A percentile compares a stretch with the other conserved stretches of the same genome.
Evolutionary conservation across 306 rosid species (phyloP).

Genomic region (Pterocarpus macrocarpus): DNA sequence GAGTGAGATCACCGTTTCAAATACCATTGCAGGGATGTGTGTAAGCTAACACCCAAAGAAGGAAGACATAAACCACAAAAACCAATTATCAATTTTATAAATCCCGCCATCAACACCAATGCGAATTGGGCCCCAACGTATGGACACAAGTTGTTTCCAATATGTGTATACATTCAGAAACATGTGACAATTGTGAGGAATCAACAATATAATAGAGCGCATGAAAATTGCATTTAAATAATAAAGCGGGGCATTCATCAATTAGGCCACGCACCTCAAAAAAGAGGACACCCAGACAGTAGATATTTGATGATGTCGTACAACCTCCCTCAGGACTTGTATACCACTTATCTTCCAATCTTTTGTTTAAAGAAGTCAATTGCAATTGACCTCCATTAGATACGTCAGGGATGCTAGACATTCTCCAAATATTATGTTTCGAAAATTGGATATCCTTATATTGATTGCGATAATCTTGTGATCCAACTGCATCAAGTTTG

Average conservation of each 20-base stretch:
- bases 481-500: conserved; percentile 47
- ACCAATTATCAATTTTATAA: background rate
- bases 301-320: conserved; percentile 74
- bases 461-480: conserved; percentile 47
- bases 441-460: conserved; percentile 40
- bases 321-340: conserved; percentile 75
- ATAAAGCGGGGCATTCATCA: conserved; percentile 35
- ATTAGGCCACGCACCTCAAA: conserved; percentile 73
- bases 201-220: conserved; percentile 28
- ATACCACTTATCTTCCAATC: conserved; percentile 79
- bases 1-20: background rate
- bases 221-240: conserved; percentile 37
- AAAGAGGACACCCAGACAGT: conserved; percentile 79
- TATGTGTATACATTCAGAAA: background rate
- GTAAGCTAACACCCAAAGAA: conserved; percentile 5
- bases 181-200: conserved; percentile 25
- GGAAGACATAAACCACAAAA: background rate
- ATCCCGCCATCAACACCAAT: background rate
- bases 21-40: background rate
- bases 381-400: conserved; percentile 50
- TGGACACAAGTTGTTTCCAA: conserved; percentile 6
- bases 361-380: conserved; percentile 50
- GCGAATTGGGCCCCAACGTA: background rate
- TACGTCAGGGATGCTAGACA: conserved; percentile 51
- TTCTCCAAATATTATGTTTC: conserved; percentile 46